Percentiles rank a stretch among this genome's conserved stretches.
Conservation (phyloP, 257 asterid genomes). For the Solanum microdontum region DNA sequence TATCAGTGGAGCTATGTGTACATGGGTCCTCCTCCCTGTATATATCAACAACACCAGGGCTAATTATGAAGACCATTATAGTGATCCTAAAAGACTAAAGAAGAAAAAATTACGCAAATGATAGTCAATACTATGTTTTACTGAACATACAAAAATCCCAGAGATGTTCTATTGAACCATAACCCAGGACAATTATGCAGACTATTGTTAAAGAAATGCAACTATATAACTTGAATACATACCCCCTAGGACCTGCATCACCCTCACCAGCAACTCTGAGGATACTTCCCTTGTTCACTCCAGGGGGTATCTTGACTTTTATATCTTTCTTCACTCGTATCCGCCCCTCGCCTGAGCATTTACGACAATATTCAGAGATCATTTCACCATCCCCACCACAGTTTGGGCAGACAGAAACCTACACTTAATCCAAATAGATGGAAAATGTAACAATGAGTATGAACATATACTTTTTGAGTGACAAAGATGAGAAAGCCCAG, state of each 20-base stretch:
- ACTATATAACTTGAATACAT: conserved; percentile 3
- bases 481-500: neutral
- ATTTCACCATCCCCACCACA: conserved; percentile 98
- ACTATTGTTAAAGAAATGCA: neutral
- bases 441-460: neutral
- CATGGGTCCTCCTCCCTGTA: neutral
- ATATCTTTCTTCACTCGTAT: conserved; percentile 74
- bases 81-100: neutral
- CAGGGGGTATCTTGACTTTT: conserved; percentile 97
- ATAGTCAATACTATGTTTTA: neutral
- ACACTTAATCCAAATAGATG: neutral
- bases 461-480: neutral
- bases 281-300: conserved; percentile 94
- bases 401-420: conserved; percentile 95
- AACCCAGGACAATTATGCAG: neutral
- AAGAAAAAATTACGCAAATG: neutral
- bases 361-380: conserved; percentile 90
- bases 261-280: conserved; percentile 99
- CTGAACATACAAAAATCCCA: neutral
- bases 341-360: conserved; percentile 93
- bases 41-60: neutral
- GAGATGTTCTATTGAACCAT: neutral
- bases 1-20: neutral
- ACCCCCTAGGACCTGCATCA: conserved; percentile 98
- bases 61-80: neutral